Evolutionary conservation across 2,329 filamentous ascomycete genomes (phyloP).

Genomic region (Paracoccidioides brasiliensis): DNA sequence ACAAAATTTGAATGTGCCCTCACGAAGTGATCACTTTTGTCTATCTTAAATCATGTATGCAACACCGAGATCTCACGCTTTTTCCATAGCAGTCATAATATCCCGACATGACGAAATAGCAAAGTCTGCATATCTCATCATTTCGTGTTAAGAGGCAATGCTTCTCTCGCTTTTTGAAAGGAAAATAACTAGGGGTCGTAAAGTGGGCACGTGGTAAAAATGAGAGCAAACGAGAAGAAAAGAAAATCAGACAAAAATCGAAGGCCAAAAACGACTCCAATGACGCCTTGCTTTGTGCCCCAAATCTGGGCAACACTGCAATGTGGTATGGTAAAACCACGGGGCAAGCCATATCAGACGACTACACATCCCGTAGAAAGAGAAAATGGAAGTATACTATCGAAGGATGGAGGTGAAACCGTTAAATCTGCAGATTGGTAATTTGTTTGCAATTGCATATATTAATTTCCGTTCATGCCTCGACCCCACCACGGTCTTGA

Average conservation of each 20-base stretch:
- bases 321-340: not conserved
- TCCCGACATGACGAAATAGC: not conserved
- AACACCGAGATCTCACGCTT: not conserved
- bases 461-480: not conserved
- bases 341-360: not conserved
- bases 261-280: conserved; percentile 8
- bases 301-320: conserved; percentile 7
- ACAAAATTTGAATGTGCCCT: not conserved
- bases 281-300: conserved; percentile 13
- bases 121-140: not conserved
- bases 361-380: not conserved
- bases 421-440: not conserved
- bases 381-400: not conserved
- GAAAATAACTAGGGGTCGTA: not conserved
- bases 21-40: not conserved
- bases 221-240: not conserved
- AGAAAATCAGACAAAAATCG: not conserved
- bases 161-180: not conserved
- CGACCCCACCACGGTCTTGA: conserved; percentile 13
- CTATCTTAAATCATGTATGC: not conserved
- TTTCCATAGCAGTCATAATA: not conserved
- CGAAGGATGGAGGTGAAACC: not conserved
- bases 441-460: not conserved
- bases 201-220: not conserved
- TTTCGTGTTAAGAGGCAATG: not conserved